Evolutionary conservation across 2,329 filamentous ascomycete genomes (phyloP), one percentile per base, ranked within the genome.

Genomic region (Ophiostoma himal-ulmi): DNA sequence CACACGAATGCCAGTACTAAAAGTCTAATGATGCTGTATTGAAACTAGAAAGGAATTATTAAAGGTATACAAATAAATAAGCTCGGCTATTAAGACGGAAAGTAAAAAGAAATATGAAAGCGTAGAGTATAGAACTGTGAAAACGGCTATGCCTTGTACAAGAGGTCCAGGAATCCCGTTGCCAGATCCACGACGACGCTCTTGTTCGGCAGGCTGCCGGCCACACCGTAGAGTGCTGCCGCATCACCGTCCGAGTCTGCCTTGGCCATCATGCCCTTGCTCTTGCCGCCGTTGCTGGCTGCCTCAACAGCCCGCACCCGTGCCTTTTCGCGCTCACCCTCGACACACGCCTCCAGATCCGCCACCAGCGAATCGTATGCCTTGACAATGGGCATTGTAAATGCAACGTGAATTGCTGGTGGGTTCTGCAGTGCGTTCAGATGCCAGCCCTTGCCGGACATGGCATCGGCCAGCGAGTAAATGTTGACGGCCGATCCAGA

Each of bases 181-280:
- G 94, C 94, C 77, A 99, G 81, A 76, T 96, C 92, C 74, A 92
- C 92, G 41, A 99, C 93, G 44, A 99, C 90, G 75, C 91, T 93
- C 86, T 98, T 98, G 79, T 99, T 96, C 1, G 95, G 95, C 79
- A 99, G 81, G 77, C 92, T 96, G 6, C 95, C 95, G 0, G 95
- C 95, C 71, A 99, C 94, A 70, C 95, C 95, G 80, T 99, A 99
- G 73, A 99, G 81, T 5, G 94, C 94, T 1, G 93, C 92, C 17
- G 92, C 89, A 78, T 97, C 92, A 1, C 92, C 92, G 75, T 88
- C 85, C 37, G 68, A 69, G 22, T 88, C 89, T 79, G 89, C 86
- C 41, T 81, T 80, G 0, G 84, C 84, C 80, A 89, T 90, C 62
- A 65, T 39, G 79, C 89, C 86, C 41, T 81, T 80, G 0, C 84